Conservation (phyloP, 495 filamentous ascomycete genomes). For the Lentithecium fluviatile region DNA sequence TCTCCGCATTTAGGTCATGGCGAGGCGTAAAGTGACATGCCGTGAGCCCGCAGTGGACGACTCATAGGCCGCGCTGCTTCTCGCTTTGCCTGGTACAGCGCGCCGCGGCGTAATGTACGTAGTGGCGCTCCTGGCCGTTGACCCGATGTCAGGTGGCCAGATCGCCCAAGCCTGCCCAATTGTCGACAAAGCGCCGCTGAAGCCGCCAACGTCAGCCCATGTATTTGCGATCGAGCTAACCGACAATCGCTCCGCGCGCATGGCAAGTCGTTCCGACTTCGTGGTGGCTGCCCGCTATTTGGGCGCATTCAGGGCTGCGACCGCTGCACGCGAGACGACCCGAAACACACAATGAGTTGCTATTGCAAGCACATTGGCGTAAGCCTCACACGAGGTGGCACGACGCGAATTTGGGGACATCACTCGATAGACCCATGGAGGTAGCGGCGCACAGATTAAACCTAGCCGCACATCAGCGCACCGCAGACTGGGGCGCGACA, state of each 20-base stretch:
- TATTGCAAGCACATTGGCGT: no score
- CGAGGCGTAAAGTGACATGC: slow-evolving; percentile 7
- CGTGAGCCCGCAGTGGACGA: not conserved
- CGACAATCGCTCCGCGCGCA: not conserved
- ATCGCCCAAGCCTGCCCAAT: not conserved
- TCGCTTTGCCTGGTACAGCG: not conserved
- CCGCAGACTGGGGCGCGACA: no score
- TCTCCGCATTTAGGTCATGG: slow-evolving; percentile 22
- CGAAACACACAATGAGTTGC: no score
- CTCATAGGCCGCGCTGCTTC: not conserved
- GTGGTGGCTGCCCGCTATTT: no score
- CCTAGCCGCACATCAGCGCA: no score
- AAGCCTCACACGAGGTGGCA: no score
- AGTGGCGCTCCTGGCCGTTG: not conserved
- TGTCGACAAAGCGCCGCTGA: not conserved
- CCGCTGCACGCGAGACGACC: no score
- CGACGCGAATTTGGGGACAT: no score
- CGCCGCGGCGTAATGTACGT: not conserved
- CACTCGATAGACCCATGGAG: no score
- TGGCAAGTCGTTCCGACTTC: not conserved
- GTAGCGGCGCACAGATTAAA: no score
- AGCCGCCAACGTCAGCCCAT: not conserved
- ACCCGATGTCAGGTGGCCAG: not conserved
- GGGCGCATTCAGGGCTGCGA: no score
- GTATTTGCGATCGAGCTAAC: not conserved